Percentiles rank a stretch among this genome's conserved stretches.
phyloP scores from a whole-genome alignment of 169 alveolate genomes.

The Plasmodium relictum region DNA sequence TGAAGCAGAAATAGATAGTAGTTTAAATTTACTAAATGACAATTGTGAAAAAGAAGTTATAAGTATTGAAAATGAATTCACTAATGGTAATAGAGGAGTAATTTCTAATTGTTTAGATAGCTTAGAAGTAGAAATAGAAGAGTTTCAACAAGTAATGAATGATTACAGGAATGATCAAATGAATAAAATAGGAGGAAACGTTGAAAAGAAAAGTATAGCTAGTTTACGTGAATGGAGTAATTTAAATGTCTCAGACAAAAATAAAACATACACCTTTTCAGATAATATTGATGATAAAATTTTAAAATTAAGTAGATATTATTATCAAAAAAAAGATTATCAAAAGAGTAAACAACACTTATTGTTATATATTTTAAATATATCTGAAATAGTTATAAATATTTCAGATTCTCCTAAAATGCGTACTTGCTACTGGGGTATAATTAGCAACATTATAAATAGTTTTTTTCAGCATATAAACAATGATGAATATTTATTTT shows the following conservation, averaged over 20 bases:
- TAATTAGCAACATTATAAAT: slow-evolving; percentile 80
- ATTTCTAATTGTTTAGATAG: slow-evolving; percentile 57
- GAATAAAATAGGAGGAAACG: slow-evolving; percentile 79
- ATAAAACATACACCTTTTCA: slow-evolving; percentile 72
- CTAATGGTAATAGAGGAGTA: slow-evolving; percentile 75
- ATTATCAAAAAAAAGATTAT: slow-evolving; percentile 84
- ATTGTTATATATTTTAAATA: slow-evolving; percentile 81
- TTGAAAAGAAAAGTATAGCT: slow-evolving; percentile 81
- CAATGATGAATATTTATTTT: slow-evolving; percentile 56
- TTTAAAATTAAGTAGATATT: slow-evolving; percentile 82
- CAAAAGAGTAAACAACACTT: slow-evolving; percentile 81
- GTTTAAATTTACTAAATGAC: slow-evolving; percentile 64
- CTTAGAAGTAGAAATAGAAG: slow-evolving; percentile 72
- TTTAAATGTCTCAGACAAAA: slow-evolving; percentile 22
- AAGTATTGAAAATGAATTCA: slow-evolving; percentile 57
- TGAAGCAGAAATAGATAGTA: slow-evolving; percentile 74
- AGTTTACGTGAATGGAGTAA: slow-evolving; percentile 83
- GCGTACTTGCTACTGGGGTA: slow-evolving; percentile 87
- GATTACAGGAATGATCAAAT: slow-evolving; percentile 80
- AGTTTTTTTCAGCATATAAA: slow-evolving; percentile 78
- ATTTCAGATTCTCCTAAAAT: slow-evolving; percentile 82
- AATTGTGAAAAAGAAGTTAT: slow-evolving; percentile 46
- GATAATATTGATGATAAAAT: slow-evolving; percentile 80
- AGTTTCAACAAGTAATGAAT: slow-evolving; percentile 81
- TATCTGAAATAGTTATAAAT: slow-evolving; percentile 83